Evolutionary conservation across 2,329 filamentous ascomycete species (phyloP).

Genomic region (Microascus cirrosus): DNA sequence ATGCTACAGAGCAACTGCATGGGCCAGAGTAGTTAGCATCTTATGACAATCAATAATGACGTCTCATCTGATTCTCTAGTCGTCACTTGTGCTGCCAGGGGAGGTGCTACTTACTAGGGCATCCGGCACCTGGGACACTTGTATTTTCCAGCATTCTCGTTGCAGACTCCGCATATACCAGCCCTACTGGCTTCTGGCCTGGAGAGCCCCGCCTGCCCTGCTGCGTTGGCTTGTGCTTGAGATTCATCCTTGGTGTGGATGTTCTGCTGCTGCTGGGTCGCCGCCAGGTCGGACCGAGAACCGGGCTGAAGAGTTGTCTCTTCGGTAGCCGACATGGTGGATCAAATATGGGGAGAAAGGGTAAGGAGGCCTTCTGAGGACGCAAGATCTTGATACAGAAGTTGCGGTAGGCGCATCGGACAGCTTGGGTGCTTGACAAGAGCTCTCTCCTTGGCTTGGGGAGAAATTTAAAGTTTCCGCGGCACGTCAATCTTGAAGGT

Average conservation of each 20-base stretch:
- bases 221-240: neutral
- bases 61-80: neutral
- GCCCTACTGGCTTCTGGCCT: neutral
- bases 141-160: slow-evolving; percentile 41
- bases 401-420: no score
- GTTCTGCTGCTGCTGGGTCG: neutral
- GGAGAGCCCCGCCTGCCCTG: neutral
- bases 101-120: slow-evolving; percentile 38
- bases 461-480: neutral
- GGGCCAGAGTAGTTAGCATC: neutral
- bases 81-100: neutral
- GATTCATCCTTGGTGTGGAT: neutral
- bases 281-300: neutral
- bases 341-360: neutral
- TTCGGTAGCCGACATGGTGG: neutral
- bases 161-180: slow-evolving; percentile 40
- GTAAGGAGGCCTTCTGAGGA: neutral
- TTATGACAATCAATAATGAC: neutral
- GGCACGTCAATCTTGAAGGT: neutral
- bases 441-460: no score
- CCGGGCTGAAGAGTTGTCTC: neutral
- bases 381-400: neutral
- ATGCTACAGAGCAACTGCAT: slow-evolving; percentile 45
- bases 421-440: no score
- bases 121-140: slow-evolving; percentile 49